Evolutionary conservation across 2,329 filamentous ascomycete species (phyloP).

Genomic region (Penicillium sp.): DNA sequence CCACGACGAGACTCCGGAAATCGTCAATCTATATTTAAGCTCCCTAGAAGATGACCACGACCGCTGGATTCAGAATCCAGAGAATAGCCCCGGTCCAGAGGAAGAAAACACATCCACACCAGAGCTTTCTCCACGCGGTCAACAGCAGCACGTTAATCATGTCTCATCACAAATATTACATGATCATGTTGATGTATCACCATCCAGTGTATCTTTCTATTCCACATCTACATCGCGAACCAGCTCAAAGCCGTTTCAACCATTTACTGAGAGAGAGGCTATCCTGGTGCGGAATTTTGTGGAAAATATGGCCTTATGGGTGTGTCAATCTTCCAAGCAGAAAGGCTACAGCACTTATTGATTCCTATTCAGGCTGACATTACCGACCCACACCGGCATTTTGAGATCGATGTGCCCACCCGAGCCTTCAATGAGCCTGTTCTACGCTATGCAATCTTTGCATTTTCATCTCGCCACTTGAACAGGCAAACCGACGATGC

Average conservation of each 20-base stretch:
- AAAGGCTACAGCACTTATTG: not conserved
- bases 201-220: constrained; percentile 3
- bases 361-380: constrained; percentile 27
- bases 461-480: constrained; percentile 37
- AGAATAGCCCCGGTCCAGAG: not conserved
- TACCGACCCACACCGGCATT: constrained; percentile 33
- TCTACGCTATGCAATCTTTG: constrained; percentile 34
- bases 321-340: constrained; percentile 6
- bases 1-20: constrained; percentile 23
- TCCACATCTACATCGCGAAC: constrained; percentile 4
- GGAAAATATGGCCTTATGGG: constrained; percentile 36
- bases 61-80: not conserved
- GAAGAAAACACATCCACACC: not conserved
- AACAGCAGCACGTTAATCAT: not conserved
- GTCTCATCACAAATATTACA: not conserved
- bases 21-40: constrained; percentile 14
- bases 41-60: not conserved
- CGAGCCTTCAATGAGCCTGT: constrained; percentile 33
- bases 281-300: constrained; percentile 31
- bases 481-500: constrained; percentile 25
- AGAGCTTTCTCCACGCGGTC: not conserved
- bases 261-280: constrained; percentile 22
- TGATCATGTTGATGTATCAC: not conserved
- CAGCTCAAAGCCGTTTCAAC: constrained; percentile 1
- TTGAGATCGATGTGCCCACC: constrained; percentile 32